A percentile compares a stretch with the other conserved stretches of the same genome.
Conservation (phyloP, 495 filamentous ascomycete genomes). For the Xylaria bambusicola region DNA sequence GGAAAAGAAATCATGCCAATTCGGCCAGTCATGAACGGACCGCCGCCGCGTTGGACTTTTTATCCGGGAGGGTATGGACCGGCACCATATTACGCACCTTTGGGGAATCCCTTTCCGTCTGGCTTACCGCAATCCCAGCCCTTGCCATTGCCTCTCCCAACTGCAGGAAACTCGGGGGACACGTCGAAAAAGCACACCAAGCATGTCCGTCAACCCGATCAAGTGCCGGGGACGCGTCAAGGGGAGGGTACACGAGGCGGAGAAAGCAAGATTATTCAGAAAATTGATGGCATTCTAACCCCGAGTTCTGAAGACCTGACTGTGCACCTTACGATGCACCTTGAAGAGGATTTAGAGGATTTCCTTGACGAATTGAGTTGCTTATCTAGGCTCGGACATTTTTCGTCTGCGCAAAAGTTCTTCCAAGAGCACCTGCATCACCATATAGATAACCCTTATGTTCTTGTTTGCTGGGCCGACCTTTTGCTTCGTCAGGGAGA, state of each 20-base stretch:
- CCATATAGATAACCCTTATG: slow-evolving; percentile 20
- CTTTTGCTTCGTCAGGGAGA: slow-evolving; percentile 26
- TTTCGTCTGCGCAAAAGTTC: slow-evolving; percentile 15
- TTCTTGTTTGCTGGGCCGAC: slow-evolving; percentile 25
- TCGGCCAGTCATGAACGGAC: not conserved
- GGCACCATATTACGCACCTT: not conserved
- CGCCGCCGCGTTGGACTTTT: not conserved
- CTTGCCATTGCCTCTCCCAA: not conserved
- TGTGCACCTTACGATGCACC: slow-evolving; percentile 19
- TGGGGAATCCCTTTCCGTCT: not conserved
- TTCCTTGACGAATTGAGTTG: slow-evolving; percentile 23
- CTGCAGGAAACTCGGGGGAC: not conserved
- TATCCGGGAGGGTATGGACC: slow-evolving; percentile 4
- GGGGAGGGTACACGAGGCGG: not conserved
- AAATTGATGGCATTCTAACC: slow-evolving; percentile 19
- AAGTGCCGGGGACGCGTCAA: not conserved
- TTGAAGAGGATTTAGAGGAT: slow-evolving; percentile 23
- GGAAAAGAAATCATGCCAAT: slow-evolving; percentile 14
- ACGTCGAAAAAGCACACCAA: not conserved
- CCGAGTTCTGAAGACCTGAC: slow-evolving; percentile 16
- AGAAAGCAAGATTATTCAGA: not conserved
- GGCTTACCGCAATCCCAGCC: not conserved
- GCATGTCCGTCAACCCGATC: not conserved
- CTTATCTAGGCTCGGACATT: slow-evolving; percentile 25
- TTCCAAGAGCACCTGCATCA: slow-evolving; percentile 22